Evolutionary conservation across 208 protist genomes (phyloP).

Genomic region (Angomonas ambiguus): DNA sequence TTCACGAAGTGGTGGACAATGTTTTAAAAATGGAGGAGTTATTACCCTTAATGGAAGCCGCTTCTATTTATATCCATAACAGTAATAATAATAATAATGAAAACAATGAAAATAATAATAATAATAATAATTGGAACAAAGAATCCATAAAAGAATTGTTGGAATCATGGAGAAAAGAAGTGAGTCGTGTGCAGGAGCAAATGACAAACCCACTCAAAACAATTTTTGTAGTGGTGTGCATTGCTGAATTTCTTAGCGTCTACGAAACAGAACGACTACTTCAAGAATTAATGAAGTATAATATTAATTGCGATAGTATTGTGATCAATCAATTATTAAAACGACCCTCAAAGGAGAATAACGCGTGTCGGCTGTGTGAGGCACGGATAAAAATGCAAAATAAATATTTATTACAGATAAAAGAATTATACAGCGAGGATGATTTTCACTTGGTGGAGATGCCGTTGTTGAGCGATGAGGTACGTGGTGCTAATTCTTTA

Average conservation of each 20-base stretch:
- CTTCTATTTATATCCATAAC: constrained; percentile 21
- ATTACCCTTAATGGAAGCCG: constrained; percentile 33
- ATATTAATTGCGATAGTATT: constrained; percentile 93
- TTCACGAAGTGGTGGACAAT: constrained; percentile 48
- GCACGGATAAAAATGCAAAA: not conserved
- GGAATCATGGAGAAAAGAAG: constrained; percentile 2
- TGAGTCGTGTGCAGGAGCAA: constrained; percentile 34
- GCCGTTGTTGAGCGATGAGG: not conserved
- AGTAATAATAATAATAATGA: not conserved
- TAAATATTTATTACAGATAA: not conserved
- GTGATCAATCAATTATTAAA: constrained; percentile 93
- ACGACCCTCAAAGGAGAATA: constrained; percentile 11
- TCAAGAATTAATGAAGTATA: constrained; percentile 91
- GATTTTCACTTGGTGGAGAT: not conserved
- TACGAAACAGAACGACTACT: constrained; percentile 98
- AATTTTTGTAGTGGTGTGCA: constrained; percentile 97
- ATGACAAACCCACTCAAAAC: constrained; percentile 64
- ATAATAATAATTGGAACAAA: not conserved
- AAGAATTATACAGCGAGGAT: not conserved
- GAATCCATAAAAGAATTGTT: not conserved
- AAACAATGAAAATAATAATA: not conserved
- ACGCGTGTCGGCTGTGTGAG: not conserved
- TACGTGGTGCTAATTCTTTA: not conserved
- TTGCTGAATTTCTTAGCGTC: constrained; percentile 97
- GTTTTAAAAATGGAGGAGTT: constrained; percentile 45